These are phyloP conservation scores for Stachybotrys echinatus DNA, from an alignment of 2,329 filamentous ascomycete species.

Conservation along the genomic window DNA sequence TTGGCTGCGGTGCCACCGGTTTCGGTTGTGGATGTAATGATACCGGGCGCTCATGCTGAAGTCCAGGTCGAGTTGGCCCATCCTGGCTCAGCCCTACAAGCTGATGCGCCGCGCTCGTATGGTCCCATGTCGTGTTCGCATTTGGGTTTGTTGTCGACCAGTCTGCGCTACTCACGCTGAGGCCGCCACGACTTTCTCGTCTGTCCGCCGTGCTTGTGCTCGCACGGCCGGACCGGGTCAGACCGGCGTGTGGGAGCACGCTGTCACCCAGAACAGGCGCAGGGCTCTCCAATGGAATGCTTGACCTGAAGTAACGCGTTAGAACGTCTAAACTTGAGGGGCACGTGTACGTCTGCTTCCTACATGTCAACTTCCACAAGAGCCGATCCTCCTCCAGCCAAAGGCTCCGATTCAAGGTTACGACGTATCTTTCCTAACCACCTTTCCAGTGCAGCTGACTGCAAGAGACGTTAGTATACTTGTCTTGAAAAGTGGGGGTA, in stretches of 20 bases:
- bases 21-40: slow-evolving; percentile 15
- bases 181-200: slow-evolving; percentile 3
- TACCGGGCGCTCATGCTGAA: slow-evolving; percentile 32
- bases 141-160: slow-evolving; percentile 16
- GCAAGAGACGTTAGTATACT: not conserved
- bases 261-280: slow-evolving; percentile 8
- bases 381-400: slow-evolving; percentile 17
- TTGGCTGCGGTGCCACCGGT: slow-evolving; percentile 14
- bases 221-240: slow-evolving; percentile 14
- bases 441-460: slow-evolving; percentile 32
- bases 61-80: slow-evolving; percentile 17
- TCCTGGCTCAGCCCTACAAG: slow-evolving; percentile 17
- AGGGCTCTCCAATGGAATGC: not conserved
- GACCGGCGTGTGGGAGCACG: slow-evolving; percentile 14
- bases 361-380: slow-evolving; percentile 12
- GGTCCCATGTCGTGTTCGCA: slow-evolving; percentile 17
- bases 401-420: slow-evolving; percentile 18
- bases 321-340: not conserved
- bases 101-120: slow-evolving; percentile 18
- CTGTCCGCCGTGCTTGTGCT: slow-evolving; percentile 6
- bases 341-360: not conserved
- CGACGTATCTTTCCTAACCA: slow-evolving; percentile 33
- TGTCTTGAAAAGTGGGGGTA: too few relatives aligned
- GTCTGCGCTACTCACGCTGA: slow-evolving; percentile 7
- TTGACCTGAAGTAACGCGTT: not conserved